Base-by-base conservation (phyloP, 352 stramenopile species). In the Achlya hypogyna region DNA sequence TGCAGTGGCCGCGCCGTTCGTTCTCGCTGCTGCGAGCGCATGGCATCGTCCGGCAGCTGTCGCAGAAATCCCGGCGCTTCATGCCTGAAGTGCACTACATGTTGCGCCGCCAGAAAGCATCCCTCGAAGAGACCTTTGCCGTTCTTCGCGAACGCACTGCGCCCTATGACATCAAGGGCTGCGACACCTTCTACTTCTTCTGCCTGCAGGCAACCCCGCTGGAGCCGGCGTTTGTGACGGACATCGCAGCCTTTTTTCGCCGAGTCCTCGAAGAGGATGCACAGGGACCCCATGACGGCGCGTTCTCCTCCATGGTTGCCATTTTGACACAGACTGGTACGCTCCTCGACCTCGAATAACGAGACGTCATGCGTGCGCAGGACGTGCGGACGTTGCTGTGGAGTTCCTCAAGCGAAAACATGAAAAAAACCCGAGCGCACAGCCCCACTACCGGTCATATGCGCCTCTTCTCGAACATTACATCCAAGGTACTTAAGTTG, bases 401-500 rank as follows among this genome's bases (percentile, higher is more conserved):
- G 12, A 29, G 20, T 27, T 28, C 12, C 40, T 64, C 12, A 22
- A 25, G 23, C 10, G 34, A 18, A 35, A 38, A 18, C 34, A 28
- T 9, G 32, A 6, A 10, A 45, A 47, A 16, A 31, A 38, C 29
- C 32, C 35, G 29, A 12, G 34, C n/a, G 22, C 12, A n/a, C 32
- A 35, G 10, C 35, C 40, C 35, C 54, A 64, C 52, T 64, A 51
- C 52, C 54, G 54, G 8, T 35, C 38, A 4, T 47, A 52, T 38
- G 54, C 54, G 22, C 54, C 54, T 1, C 31, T 64, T 3, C n/a
- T 51, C 0, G 54, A 64, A 29, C 54, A 64, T n/a, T 64, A 64
- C 54, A 64, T 64, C 31, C 20, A 51, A 3, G 40, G 54, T 64
- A n/a, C n/a, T n/a, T n/a, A n/a, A n/a, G n/a, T n/a, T n/a, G n/a